Conservation (phyloP, 2,329 filamentous ascomycete genomes). For the Aspergillus uvarum region DNA sequence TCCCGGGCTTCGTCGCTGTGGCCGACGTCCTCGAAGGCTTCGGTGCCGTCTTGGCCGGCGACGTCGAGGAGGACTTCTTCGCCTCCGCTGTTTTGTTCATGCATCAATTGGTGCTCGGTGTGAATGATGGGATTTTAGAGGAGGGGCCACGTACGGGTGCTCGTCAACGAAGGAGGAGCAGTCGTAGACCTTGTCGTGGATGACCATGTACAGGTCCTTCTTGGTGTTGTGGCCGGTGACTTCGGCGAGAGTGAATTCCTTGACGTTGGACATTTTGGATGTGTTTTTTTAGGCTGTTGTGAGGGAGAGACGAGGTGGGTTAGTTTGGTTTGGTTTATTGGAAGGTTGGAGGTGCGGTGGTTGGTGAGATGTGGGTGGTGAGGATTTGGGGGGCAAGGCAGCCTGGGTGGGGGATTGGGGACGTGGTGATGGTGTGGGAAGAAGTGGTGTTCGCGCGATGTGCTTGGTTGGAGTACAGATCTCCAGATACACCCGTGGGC, state of each 20-base stretch:
- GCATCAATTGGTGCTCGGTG: conserved; percentile 10
- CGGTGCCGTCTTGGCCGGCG: conserved; percentile 90
- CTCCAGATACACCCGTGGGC: too few relatives aligned
- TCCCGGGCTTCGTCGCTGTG: conserved; percentile 98
- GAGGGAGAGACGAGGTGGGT: neutral
- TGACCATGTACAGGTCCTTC: conserved; percentile 85
- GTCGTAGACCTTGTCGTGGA: conserved; percentile 98
- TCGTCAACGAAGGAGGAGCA: conserved; percentile 87
- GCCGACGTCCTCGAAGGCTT: conserved; percentile 98
- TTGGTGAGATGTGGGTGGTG: too few relatives aligned
- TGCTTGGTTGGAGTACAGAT: too few relatives aligned
- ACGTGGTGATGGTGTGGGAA: too few relatives aligned
- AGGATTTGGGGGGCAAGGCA: too few relatives aligned
- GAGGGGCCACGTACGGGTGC: conserved; percentile 74
- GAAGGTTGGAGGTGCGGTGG: neutral
- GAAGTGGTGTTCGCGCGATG: too few relatives aligned
- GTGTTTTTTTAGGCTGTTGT: conserved; percentile 2
- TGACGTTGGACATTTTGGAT: conserved; percentile 52
- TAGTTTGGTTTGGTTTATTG: neutral
- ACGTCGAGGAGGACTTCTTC: conserved; percentile 98
- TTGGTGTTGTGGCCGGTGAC: conserved; percentile 84
- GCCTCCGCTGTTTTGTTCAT: conserved; percentile 67
- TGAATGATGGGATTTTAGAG: too few relatives aligned
- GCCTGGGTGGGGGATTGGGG: too few relatives aligned
- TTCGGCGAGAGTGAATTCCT: conserved; percentile 73